Evolutionary conservation across 2,329 filamentous ascomycete species (phyloP).

Genomic region (Paecilomyces niveus): DNA sequence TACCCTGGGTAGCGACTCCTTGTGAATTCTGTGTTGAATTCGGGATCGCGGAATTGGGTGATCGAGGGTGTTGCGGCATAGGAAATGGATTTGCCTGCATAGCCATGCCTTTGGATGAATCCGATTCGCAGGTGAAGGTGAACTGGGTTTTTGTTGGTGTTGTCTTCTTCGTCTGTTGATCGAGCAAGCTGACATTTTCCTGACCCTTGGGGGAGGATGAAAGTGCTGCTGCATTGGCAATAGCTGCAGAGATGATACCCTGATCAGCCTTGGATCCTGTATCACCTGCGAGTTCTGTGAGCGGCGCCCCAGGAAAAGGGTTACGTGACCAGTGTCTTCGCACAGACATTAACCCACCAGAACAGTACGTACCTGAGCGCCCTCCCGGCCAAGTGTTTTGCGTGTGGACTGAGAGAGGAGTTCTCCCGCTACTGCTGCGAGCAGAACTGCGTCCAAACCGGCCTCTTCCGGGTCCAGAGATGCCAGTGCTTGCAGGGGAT

Average conservation of each 20-base stretch:
- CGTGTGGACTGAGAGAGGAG: slow-evolving; percentile 54
- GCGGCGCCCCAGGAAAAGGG: neutral
- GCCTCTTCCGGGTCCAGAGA: slow-evolving; percentile 79
- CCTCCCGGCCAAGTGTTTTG: slow-evolving; percentile 49
- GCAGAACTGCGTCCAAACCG: slow-evolving; percentile 60
- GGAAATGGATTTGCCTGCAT: slow-evolving; percentile 56
- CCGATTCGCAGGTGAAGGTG: slow-evolving; percentile 91
- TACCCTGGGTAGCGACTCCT: slow-evolving; percentile 46
- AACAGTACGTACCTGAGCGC: slow-evolving; percentile 41
- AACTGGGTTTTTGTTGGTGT: slow-evolving; percentile 78
- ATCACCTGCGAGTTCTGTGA: slow-evolving; percentile 30
- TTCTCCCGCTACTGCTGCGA: slow-evolving; percentile 50
- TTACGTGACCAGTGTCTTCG: slow-evolving; percentile 21
- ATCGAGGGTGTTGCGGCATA: slow-evolving; percentile 28
- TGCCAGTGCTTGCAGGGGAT: slow-evolving; percentile 56
- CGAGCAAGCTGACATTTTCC: slow-evolving; percentile 71
- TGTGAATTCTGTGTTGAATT: slow-evolving; percentile 25
- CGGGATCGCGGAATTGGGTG: slow-evolving; percentile 26
- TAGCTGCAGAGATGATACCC: slow-evolving; percentile 88
- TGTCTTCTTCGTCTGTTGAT: slow-evolving; percentile 59
- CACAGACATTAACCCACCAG: slow-evolving; percentile 40
- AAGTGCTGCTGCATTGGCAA: slow-evolving; percentile 75
- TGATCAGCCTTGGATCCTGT: slow-evolving; percentile 43
- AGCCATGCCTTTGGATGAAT: slow-evolving; percentile 70
- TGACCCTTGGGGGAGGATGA: slow-evolving; percentile 56